Conservation (phyloP, 495 filamentous ascomycete species). For the Tuber melanosporum region DNA sequence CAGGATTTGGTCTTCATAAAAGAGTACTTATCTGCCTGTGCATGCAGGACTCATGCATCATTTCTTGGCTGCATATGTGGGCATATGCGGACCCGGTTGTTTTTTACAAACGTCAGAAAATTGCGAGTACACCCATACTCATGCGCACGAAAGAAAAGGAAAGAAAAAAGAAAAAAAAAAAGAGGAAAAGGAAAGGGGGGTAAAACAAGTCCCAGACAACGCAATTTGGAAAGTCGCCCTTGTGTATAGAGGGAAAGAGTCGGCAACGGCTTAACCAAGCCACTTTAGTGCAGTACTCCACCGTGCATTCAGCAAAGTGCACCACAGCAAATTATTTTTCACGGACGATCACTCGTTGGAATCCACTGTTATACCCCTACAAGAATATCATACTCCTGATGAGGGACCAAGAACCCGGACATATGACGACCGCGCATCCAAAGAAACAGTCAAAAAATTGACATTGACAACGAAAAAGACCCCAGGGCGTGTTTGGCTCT, state of each 20-base stretch:
- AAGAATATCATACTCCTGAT: no score
- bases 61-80: no score
- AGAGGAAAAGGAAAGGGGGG: background rate
- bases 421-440: no score
- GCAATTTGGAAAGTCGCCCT: background rate
- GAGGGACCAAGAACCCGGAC: no score
- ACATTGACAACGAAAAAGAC: no score
- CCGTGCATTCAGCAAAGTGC: background rate
- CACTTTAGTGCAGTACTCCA: background rate
- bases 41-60: no score
- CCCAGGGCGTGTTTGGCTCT: no score
- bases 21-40: no score
- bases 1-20: no score
- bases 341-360: background rate
- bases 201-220: background rate
- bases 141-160: background rate
- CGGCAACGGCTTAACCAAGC: background rate
- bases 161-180: background rate
- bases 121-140: background rate
- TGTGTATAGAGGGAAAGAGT: background rate
- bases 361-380: background rate
- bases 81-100: no score
- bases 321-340: background rate
- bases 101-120: no score
- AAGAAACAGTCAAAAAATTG: no score